Evolutionary conservation across 2,329 filamentous ascomycete species (phyloP), one percentile per base, ranked within the genome.

Genomic region (Xylaria hypoxylon): DNA sequence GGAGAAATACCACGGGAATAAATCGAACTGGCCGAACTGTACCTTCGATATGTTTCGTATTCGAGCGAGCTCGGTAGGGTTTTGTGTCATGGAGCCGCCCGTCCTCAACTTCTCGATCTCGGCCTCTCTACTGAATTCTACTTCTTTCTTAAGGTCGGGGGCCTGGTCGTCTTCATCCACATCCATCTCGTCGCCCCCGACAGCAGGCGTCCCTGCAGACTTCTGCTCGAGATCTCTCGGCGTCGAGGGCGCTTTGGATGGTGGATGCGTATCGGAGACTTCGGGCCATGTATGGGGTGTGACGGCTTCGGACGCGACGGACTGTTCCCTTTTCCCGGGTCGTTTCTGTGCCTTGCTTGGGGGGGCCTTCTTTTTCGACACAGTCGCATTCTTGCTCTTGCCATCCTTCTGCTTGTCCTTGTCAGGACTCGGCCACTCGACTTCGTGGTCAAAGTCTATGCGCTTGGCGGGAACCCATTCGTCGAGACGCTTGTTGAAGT

Each of bases 1-100:
- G 5, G 94, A 97, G 82, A 99, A 99, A 79, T 99, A 99, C 96
- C 96, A 99, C 0, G 96, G 96, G 77, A 97, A 96, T 48, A 99
- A 88, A 74, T 97, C 93, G 77, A 90, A 91, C 73, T 90, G 89
- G 50, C 96, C 96, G 84, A 99, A 98, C 77, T 98, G 95, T 3
- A 99, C 90, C 72, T 92, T 94, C 61, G 92, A 93, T 71, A 99
- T 89, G 77, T 99, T 99, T 75, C 96, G 91, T 62, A 99, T 97
- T 59, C 96, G 91, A 26, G 95, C 95, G 68, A 99, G 94, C 77
- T 99, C 96, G 13, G 95, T 94, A 64, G 97, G 96, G 71, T 98
- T 98, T 77, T 99, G 96, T 11, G 96, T 99, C 96, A 99, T 98
- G 68, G 94, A 97, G 35, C 96, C 96, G 26, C 93, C 92, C 3